These are phyloP conservation scores for Thielaviopsis euricoi DNA, from an alignment of 2,329 filamentous ascomycete species.

Conservation along the genomic window DNA sequence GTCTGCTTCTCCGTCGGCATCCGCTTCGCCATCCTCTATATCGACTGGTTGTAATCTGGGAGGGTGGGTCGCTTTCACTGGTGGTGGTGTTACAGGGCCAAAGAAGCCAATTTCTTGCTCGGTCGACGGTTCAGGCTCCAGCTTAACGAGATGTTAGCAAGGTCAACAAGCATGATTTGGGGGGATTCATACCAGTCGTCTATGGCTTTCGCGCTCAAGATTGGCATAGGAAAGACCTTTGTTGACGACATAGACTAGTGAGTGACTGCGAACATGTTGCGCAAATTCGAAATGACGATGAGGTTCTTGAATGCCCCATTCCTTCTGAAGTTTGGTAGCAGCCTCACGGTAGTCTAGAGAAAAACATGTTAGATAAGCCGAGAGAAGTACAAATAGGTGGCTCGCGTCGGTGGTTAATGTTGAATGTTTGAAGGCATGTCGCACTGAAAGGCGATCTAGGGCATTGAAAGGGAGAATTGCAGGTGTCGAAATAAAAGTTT, in stretches of 20 bases:
- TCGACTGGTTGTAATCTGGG: neutral
- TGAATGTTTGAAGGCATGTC: neutral
- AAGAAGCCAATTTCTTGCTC: conserved; percentile 29
- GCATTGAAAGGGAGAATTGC: neutral
- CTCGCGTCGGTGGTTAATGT: neutral
- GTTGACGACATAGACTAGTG: conserved; percentile 45
- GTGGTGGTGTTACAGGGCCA: conserved; percentile 25
- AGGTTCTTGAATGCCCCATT: conserved; percentile 47
- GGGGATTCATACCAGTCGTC: conserved; percentile 28
- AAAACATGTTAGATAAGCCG: neutral
- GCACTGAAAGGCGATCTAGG: neutral
- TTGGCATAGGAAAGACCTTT: conserved; percentile 45
- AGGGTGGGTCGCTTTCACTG: neutral
- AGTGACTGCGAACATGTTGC: conserved; percentile 46
- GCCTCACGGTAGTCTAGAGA: conserved; percentile 49
- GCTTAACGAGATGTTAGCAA: neutral
- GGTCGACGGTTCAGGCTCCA: neutral
- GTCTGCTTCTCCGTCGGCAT: conserved; percentile 13
- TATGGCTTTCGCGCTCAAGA: conserved; percentile 38
- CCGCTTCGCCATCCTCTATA: conserved; percentile 22
- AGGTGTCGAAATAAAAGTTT: neutral
- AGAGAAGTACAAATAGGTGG: neutral
- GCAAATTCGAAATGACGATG: conserved; percentile 48
- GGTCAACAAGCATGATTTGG: neutral
- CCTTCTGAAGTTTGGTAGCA: conserved; percentile 50